These are phyloP conservation scores for Rhytidiadelphus loreus DNA, from an alignment of 225 moss, liverwort and hornwort species.

Conservation along the genomic window DNA sequence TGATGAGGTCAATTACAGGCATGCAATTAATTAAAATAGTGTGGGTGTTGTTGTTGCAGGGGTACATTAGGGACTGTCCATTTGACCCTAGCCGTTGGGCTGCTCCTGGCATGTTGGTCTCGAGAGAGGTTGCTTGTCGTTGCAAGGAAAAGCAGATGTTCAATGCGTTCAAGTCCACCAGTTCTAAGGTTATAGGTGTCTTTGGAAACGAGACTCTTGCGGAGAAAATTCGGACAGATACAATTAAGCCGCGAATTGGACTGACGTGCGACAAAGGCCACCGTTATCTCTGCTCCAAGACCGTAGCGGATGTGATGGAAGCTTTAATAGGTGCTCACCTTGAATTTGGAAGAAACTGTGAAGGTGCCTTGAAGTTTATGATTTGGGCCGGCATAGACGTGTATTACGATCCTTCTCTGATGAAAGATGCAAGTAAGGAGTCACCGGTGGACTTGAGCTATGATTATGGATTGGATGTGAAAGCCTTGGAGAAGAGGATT, in stretches of 20 bases:
- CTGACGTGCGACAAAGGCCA: slow-evolving; percentile 81
- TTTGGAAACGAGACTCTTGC: slow-evolving; percentile 11
- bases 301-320: slow-evolving; percentile 86
- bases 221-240: not conserved
- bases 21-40: not conserved
- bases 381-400: slow-evolving; percentile 83
- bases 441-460: slow-evolving; percentile 28
- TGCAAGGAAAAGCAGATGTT: slow-evolving; percentile 41
- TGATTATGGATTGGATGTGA: slow-evolving; percentile 57
- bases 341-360: slow-evolving; percentile 30
- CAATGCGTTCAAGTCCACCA: slow-evolving; percentile 15
- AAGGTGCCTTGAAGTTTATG: slow-evolving; percentile 73
- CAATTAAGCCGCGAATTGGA: slow-evolving; percentile 52
- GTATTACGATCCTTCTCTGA: slow-evolving; percentile 21
- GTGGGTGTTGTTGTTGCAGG: slow-evolving; percentile 34
- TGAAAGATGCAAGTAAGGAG: slow-evolving; percentile 28
- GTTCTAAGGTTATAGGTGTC: slow-evolving; percentile 14
- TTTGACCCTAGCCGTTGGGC: slow-evolving; percentile 87
- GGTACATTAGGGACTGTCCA: slow-evolving; percentile 69
- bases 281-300: slow-evolving; percentile 92
- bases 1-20: not conserved
- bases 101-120: slow-evolving; percentile 62
- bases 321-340: slow-evolving; percentile 84
- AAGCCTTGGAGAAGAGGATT: slow-evolving; percentile 49
- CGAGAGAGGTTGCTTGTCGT: slow-evolving; percentile 40